A percentile compares a stretch with the other conserved stretches of the same genome.
phyloP scores from a whole-genome alignment of 495 filamentous ascomycete species.

The Gamarada debralockiae region DNA sequence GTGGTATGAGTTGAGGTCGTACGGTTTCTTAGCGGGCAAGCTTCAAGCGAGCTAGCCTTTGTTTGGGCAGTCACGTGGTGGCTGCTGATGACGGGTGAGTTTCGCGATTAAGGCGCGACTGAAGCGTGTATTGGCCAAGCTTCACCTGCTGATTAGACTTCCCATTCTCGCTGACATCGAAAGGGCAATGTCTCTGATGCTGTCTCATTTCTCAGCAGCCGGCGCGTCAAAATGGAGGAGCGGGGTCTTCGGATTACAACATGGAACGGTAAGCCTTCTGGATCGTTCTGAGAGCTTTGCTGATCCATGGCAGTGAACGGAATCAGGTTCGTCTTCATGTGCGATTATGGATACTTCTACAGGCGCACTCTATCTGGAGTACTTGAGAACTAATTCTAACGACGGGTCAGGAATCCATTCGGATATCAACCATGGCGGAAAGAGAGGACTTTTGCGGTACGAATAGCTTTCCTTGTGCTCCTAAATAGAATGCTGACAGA shows the following conservation, averaged over 20 bases:
- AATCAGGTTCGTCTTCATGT: constrained; percentile 62
- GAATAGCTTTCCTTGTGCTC: not conserved
- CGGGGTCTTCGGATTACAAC: constrained; percentile 73
- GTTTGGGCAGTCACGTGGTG: constrained; percentile 11
- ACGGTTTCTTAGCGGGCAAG: not conserved
- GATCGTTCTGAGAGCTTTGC: not conserved
- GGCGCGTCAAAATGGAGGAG: constrained; percentile 8
- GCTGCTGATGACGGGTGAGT: constrained; percentile 7
- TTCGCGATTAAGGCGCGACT: constrained; percentile 5
- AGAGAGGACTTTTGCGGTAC: constrained; percentile 75
- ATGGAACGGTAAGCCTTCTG: constrained; percentile 68
- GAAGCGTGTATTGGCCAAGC: not conserved
- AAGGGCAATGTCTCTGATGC: not conserved
- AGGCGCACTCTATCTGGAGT: too few relatives aligned
- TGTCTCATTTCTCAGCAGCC: not conserved
- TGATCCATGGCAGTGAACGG: constrained; percentile 69
- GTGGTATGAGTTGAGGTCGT: constrained; percentile 11
- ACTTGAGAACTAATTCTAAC: constrained; percentile 3
- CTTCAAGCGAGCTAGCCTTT: too few relatives aligned
- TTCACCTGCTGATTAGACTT: too few relatives aligned
- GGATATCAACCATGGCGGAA: constrained; percentile 92
- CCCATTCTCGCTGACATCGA: too few relatives aligned
- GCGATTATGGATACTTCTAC: not conserved
- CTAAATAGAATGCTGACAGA: not conserved
- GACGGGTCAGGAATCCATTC: constrained; percentile 73